Conservation (phyloP, 1,139 yeast genomes). For the Nakaseomyces nivariensis region DNA sequence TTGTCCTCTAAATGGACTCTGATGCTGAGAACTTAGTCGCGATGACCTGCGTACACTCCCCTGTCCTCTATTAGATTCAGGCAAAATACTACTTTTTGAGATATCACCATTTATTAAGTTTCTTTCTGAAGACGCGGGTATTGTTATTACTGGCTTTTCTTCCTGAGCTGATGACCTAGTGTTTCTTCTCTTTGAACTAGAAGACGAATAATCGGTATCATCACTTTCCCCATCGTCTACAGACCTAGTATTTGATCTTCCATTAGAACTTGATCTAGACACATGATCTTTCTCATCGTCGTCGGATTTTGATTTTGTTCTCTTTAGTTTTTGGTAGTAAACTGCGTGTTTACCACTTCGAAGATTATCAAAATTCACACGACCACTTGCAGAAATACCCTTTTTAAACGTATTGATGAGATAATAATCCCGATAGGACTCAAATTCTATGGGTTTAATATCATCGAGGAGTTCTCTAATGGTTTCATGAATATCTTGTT, state of each 20-base stretch:
- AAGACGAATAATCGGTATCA: conserved; percentile 3
- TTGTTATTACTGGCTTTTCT: background rate
- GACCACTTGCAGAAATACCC: conserved; percentile 29
- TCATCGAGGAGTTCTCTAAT: conserved; percentile 7
- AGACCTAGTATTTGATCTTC: background rate
- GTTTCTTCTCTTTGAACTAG: background rate
- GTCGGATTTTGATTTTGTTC: background rate
- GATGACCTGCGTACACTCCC: conserved; percentile 3
- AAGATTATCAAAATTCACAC: conserved; percentile 23
- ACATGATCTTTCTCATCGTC: background rate
- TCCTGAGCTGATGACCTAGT: background rate
- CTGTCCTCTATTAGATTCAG: conserved; percentile 6
- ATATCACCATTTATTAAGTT: conserved; percentile 12
- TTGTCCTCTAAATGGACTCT: conserved; percentile 8
- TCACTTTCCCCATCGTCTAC: background rate
- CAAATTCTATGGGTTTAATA: conserved; percentile 26
- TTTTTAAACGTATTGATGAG: conserved; percentile 22
- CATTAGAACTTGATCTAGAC: background rate
- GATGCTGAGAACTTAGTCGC: conserved; percentile 5
- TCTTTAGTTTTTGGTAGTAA: conserved; percentile 18
- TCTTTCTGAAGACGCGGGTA: conserved; percentile 1
- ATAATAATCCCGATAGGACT: conserved; percentile 27
- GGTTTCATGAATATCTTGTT: conserved; percentile 3
- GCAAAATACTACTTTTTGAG: conserved; percentile 13
- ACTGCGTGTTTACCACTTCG: conserved; percentile 21